These are phyloP conservation scores for Phaeolepiota aurea DNA, from an alignment of 768 basidiomycete genomes.

Conservation along the genomic window DNA sequence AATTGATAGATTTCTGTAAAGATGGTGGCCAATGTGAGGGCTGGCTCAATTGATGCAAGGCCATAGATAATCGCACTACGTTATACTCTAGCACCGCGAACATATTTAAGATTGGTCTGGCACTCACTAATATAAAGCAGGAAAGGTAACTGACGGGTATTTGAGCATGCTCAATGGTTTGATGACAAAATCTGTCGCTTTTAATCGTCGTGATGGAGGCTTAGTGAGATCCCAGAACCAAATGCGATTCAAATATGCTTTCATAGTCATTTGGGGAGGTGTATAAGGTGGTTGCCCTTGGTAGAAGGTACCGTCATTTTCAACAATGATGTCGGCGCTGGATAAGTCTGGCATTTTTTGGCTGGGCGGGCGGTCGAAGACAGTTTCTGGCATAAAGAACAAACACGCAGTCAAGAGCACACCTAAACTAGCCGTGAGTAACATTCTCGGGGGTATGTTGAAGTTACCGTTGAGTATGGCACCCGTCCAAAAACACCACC, in stretches of 20 bases:
- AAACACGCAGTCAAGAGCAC: constrained; percentile 24
- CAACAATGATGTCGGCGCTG: constrained; percentile 6
- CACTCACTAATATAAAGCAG: constrained; percentile 26
- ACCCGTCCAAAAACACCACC: constrained; percentile 36
- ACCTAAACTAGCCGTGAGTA: constrained; percentile 6
- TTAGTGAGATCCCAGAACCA: constrained; percentile 22
- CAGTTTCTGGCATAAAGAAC: constrained; percentile 33
- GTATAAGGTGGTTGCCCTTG: constrained; percentile 13
- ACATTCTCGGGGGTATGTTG: not conserved
- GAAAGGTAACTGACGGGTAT: constrained; percentile 30
- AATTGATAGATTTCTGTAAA: constrained; percentile 30
- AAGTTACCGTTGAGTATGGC: constrained; percentile 29
- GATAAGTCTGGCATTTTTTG: no score
- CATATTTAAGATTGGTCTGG: not conserved
- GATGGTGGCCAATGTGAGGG: constrained; percentile 26
- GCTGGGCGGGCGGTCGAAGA: constrained; percentile 20
- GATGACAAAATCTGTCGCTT: constrained; percentile 18
- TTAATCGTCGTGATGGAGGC: constrained; percentile 17
- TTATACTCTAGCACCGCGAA: no score
- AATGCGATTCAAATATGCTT: constrained; percentile 17
- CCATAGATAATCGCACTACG: constrained; percentile 26
- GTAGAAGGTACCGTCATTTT: constrained; percentile 5
- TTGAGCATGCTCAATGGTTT: constrained; percentile 29
- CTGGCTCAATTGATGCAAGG: constrained; percentile 30
- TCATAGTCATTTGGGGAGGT: constrained; percentile 17